Evolutionary conservation across 2,329 filamentous ascomycete genomes (phyloP), one percentile per base, ranked within the genome.

Genomic region (Fusarium chuoi): DNA sequence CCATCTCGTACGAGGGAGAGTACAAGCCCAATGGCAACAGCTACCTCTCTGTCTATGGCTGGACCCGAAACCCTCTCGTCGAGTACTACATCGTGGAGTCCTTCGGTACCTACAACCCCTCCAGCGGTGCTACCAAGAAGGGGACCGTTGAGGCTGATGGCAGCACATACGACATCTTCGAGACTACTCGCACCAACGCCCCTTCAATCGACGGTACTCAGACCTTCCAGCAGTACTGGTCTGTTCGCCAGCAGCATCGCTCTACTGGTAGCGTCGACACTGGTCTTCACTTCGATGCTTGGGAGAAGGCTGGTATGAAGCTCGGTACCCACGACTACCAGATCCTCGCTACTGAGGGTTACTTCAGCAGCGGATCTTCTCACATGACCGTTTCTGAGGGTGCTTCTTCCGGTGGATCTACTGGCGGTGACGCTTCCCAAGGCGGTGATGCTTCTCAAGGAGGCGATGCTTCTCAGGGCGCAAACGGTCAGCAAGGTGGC

Each of bases 211-310:
- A 84, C 30, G 87, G 87, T 35, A 88, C 85, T 30, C 68, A 76
- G 45, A 88, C 85, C 54, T 88, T 89, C 78, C 80, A 85, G 78
- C 87, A 89, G 81, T 89, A 84, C 82, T 88, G 85, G 86, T 86
- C 84, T 24, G 84, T 89, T 38, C 84, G 87, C 62, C 80, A 82
- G 65, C 80, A 73, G 51, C 88, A 89, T 83, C 83, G 87, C 54
- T 82, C 83, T 24, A 81, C 83, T 45, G 88, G 88, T 8, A 86
- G 84, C 18, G 84, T 90, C 61, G 86, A 84, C 26, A 82, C 83
- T 7, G 81, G 79, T 30, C 85, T 84, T 68, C 87, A 89, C 79
- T 89, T 90, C 72, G 82, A 86, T 70, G 87, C 87, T 10, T 90
- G 88, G 88, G 78, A 79, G 28, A 82, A 82, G 57, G 75, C 79